phyloP scores from a whole-genome alignment of 768 basidiomycete genomes.

The Pleurotus giganteus region DNA sequence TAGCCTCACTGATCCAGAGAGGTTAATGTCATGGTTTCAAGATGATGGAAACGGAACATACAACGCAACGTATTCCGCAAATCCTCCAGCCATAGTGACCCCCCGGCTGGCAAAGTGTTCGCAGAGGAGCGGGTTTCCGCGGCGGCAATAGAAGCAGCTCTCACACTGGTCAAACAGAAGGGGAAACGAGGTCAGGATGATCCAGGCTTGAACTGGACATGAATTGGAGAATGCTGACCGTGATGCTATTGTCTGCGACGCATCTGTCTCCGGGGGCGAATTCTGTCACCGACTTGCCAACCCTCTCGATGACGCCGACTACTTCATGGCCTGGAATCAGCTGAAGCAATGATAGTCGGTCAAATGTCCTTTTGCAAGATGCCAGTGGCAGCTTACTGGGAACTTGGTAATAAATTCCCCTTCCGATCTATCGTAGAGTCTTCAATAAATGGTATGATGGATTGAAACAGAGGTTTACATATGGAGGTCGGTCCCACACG shows the following conservation, averaged over 20 bases:
- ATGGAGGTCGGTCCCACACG: constrained; percentile 7
- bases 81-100: constrained; percentile 9
- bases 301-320: constrained; percentile 68
- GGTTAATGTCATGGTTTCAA: background rate
- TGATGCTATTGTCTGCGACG: constrained; percentile 77
- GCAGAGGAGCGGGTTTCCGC: constrained; percentile 6
- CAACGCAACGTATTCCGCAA: constrained; percentile 10
- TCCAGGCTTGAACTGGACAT: background rate
- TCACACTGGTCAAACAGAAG: constrained; percentile 1
- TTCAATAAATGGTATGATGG: too few relatives aligned
- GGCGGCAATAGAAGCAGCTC: constrained; percentile 8
- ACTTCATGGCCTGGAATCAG: constrained; percentile 76
- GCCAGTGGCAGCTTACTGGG: constrained; percentile 31
- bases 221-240: constrained; percentile 38
- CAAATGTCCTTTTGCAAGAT: background rate
- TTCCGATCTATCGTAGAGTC: constrained; percentile 10
- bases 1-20: constrained; percentile 43
- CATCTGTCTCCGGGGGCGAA: constrained; percentile 79
- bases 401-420: constrained; percentile 66
- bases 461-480: background rate
- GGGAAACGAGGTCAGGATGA: background rate
- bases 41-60: background rate
- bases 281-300: constrained; percentile 78
- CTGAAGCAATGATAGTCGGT: constrained; percentile 23
- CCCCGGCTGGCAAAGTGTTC: constrained; percentile 9